Conservation (phyloP, 2,329 filamentous ascomycete species). For the Hypoxylon sp. region DNA sequence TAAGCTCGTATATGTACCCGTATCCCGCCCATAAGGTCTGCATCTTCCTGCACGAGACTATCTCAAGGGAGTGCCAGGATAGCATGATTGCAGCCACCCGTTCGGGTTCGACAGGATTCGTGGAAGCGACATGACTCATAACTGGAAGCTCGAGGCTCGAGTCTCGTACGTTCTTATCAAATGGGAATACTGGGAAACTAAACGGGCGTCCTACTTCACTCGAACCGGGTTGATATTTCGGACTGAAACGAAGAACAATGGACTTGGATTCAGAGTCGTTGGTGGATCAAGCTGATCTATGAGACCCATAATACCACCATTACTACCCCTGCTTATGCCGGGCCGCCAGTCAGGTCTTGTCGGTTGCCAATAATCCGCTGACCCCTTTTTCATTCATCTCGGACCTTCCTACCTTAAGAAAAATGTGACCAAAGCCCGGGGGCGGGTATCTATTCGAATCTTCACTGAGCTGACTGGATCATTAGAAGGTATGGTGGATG, state of each 20-base stretch:
- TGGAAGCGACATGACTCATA: conserved; percentile 31
- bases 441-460: too few species aligned
- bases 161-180: not conserved
- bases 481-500: too few species aligned
- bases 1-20: conserved; percentile 68
- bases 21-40: conserved; percentile 67
- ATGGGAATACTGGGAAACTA: not conserved
- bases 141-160: not conserved
- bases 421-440: too few species aligned
- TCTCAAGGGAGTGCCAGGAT: conserved; percentile 56
- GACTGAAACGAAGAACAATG: not conserved
- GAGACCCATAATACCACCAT: conserved; percentile 11
- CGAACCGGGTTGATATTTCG: not conserved
- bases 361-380: conserved; percentile 10
- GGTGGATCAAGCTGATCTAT: not conserved
- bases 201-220: not conserved
- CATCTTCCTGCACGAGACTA: conserved; percentile 56
- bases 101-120: conserved; percentile 44
- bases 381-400: conserved; percentile 3
- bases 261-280: conserved; percentile 6
- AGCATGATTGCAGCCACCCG: conserved; percentile 58
- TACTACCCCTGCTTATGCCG: conserved; percentile 2
- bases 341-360: conserved; percentile 9
- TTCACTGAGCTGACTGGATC: too few species aligned
- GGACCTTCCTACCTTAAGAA: not conserved